Conservation (phyloP, 306 rosid species). For the Dicorynia guianensis region DNA sequence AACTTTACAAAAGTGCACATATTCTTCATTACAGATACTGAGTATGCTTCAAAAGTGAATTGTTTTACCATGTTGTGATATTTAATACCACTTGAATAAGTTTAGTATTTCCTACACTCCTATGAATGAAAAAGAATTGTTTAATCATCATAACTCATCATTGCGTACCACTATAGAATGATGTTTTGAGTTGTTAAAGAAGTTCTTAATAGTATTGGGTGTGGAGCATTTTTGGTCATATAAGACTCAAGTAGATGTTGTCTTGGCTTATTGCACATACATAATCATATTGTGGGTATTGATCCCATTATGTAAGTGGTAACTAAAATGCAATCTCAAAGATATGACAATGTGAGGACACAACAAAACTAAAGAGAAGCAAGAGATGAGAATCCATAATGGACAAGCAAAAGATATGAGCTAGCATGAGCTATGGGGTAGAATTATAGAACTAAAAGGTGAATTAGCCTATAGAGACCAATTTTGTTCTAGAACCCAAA, state of each 20-base stretch:
- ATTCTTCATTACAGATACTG: neutral
- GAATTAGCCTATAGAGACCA: too few relatives aligned
- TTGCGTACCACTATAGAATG: neutral
- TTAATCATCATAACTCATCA: neutral
- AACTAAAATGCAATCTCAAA: neutral
- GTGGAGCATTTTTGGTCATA: neutral
- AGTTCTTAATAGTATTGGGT: fast-evolving
- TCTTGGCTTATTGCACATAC: neutral
- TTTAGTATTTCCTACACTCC: neutral
- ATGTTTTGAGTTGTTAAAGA: neutral
- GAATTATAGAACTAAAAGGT: too few relatives aligned
- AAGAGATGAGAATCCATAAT: neutral
- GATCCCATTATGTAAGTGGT: neutral
- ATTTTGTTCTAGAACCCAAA: too few relatives aligned
- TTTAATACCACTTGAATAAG: neutral
- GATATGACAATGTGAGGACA: too few relatives aligned
- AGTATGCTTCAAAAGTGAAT: neutral
- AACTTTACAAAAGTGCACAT: too few relatives aligned
- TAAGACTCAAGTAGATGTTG: neutral
- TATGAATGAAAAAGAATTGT: neutral
- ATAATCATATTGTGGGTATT: neutral
- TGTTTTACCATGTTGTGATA: neutral
- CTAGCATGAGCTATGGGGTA: too few relatives aligned
- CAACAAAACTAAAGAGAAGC: neutral
- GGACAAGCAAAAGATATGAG: neutral